phyloP scores from a whole-genome alignment of 2,329 filamentous ascomycete species.

The Ambrosiella beaveri region DNA sequence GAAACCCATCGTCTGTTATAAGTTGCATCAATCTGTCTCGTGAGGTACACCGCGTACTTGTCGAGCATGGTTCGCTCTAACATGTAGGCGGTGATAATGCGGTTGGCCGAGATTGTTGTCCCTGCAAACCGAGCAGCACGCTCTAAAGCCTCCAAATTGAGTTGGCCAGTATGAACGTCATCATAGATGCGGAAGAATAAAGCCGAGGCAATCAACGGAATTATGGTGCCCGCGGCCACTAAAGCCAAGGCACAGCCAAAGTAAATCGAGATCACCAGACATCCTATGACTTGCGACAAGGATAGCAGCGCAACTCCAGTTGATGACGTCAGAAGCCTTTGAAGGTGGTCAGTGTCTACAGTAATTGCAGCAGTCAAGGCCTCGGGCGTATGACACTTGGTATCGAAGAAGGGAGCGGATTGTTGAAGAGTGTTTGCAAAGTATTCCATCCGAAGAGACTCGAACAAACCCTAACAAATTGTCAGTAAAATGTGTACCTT shows the following conservation, averaged over 20 bases:
- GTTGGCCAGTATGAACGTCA: conserved; percentile 6
- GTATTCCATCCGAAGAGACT: conserved; percentile 18
- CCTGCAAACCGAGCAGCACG: conserved; percentile 9
- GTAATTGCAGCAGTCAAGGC: conserved; percentile 17
- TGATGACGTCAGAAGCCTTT: conserved; percentile 20
- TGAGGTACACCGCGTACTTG: conserved; percentile 10
- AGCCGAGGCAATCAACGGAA: conserved; percentile 21
- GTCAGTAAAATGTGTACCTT: neutral
- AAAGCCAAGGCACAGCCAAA: conserved; percentile 24
- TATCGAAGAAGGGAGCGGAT: conserved; percentile 18
- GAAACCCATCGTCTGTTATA: conserved; percentile 4
- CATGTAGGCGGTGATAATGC: conserved; percentile 18
- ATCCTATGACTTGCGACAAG: conserved; percentile 19
- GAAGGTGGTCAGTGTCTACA: conserved; percentile 19
- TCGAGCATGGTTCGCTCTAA: conserved; percentile 16
- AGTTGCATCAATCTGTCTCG: conserved; percentile 7
- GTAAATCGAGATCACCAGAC: conserved; percentile 18
- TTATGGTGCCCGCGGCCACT: conserved; percentile 21
- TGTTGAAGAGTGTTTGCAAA: conserved; percentile 19
- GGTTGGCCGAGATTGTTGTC: conserved; percentile 8
- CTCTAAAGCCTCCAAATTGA: conserved; percentile 9
- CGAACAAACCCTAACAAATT: conserved; percentile 12
- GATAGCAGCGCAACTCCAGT: conserved; percentile 18
- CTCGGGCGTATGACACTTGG: conserved; percentile 18
- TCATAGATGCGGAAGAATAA: conserved; percentile 32